phyloP scores from a whole-genome alignment of 805 yeast species.

The Grigorovia yakushimaensis region DNA sequence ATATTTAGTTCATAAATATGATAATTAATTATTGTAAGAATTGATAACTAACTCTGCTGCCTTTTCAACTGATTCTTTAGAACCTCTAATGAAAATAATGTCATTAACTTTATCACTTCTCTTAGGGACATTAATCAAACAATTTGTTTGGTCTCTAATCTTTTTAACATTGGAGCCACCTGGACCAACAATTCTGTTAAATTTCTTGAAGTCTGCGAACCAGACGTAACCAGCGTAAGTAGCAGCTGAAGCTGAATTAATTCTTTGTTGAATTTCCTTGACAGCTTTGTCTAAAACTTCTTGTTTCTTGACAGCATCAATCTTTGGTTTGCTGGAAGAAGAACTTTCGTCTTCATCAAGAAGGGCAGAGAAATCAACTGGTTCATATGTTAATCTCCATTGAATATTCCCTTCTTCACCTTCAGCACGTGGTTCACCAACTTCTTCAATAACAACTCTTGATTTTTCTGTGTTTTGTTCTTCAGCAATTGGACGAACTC shows the following conservation, averaged over 20 bases:
- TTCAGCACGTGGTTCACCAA: slow-evolving; percentile 17
- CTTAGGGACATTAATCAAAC: slow-evolving; percentile 57
- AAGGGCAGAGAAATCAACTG: slow-evolving; percentile 23
- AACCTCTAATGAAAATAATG: slow-evolving; percentile 52
- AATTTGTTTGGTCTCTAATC: slow-evolving; percentile 49
- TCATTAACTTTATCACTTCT: slow-evolving; percentile 41
- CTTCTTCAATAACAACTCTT: slow-evolving; percentile 40
- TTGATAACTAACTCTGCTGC: slow-evolving; percentile 35
- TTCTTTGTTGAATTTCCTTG: slow-evolving; percentile 37
- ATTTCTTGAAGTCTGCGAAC: slow-evolving; percentile 39
- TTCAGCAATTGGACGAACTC: slow-evolving; percentile 34
- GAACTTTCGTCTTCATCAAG: slow-evolving; percentile 36
- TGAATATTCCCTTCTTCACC: slow-evolving; percentile 36
- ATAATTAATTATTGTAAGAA: slow-evolving; percentile 11
- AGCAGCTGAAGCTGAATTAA: slow-evolving; percentile 39
- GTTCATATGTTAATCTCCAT: slow-evolving; percentile 50
- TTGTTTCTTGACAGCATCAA: slow-evolving; percentile 36
- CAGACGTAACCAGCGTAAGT: slow-evolving; percentile 53
- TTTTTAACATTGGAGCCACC: slow-evolving; percentile 58
- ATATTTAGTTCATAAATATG: neutral
- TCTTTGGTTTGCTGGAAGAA: slow-evolving; percentile 28
- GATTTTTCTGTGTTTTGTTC: slow-evolving; percentile 23
- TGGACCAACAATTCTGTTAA: slow-evolving; percentile 65
- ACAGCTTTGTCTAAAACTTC: slow-evolving; percentile 28
- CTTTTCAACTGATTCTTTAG: slow-evolving; percentile 41